These are phyloP conservation scores for Coix lacrymajobi DNA, from an alignment of 176 grass and related monocot species.

Conservation along the genomic window DNA sequence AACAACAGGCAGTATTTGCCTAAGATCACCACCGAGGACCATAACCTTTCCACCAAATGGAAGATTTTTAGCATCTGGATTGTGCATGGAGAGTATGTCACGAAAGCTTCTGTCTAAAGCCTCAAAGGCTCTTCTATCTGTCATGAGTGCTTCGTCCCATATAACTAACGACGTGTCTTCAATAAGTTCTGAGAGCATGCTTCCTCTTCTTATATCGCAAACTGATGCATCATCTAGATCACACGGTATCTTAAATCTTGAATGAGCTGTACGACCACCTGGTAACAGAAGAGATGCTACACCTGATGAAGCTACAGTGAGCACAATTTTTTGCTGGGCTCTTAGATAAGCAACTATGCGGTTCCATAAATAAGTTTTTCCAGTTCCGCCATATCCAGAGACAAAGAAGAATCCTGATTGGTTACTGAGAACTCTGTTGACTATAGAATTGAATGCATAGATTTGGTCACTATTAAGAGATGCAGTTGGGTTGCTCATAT, in stretches of 20 bases:
- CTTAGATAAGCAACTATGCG: background rate
- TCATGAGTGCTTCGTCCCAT: background rate
- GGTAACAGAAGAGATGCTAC: background rate
- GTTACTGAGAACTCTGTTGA: background rate
- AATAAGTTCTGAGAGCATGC: background rate
- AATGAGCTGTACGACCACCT: background rate
- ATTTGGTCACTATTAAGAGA: no score
- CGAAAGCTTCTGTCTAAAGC: background rate
- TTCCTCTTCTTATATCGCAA: background rate
- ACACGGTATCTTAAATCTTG: constrained; percentile 21
- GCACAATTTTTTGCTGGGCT: background rate
- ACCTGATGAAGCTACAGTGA: background rate
- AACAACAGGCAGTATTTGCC: no score
- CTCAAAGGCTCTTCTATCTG: background rate
- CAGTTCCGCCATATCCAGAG: background rate
- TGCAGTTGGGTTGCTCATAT: no score
- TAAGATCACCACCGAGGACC: no score
- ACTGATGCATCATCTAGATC: background rate
- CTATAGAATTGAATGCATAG: no score
- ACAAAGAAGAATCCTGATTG: background rate
- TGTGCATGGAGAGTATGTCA: rapidly evolving
- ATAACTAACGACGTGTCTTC: background rate
- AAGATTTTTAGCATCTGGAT: no score
- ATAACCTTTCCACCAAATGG: no score
- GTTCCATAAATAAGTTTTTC: background rate